Evolutionary conservation across 2,329 filamentous ascomycete genomes (phyloP).

Genomic region (Clathrospora elynae): DNA sequence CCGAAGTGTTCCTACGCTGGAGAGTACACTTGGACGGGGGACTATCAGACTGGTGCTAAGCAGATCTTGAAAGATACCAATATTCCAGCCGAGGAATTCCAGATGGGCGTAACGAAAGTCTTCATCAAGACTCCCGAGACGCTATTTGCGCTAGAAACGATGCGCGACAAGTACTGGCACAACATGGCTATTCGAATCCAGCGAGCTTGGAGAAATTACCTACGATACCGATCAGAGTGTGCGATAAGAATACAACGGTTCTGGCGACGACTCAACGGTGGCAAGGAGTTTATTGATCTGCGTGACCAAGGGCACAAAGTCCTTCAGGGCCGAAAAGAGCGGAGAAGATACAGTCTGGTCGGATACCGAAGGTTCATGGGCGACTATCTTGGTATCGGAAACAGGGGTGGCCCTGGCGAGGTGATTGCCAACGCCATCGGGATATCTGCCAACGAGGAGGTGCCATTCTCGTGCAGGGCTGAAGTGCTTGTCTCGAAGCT

Average conservation of each 20-base stretch:
- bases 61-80: slow-evolving; percentile 96
- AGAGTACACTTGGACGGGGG: slow-evolving; percentile 94
- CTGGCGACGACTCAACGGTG: slow-evolving; percentile 91
- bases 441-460: slow-evolving; percentile 72
- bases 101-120: slow-evolving; percentile 94
- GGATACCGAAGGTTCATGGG: slow-evolving; percentile 92
- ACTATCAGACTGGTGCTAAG: slow-evolving; percentile 82
- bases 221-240: slow-evolving; percentile 89
- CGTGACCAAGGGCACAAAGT: slow-evolving; percentile 86
- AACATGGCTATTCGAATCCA: slow-evolving; percentile 99
- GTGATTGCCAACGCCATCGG: slow-evolving; percentile 77
- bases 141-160: slow-evolving; percentile 92
- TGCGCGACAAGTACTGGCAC: slow-evolving; percentile 98
- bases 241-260: slow-evolving; percentile 93
- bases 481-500: slow-evolving; percentile 94
- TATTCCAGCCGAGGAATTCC: slow-evolving; percentile 93
- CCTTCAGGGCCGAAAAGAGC: slow-evolving; percentile 84
- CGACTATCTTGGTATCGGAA: slow-evolving; percentile 90
- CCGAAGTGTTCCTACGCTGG: slow-evolving; percentile 95
- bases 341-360: slow-evolving; percentile 85
- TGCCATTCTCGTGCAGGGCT: slow-evolving; percentile 87
- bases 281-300: slow-evolving; percentile 84
- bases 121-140: slow-evolving; percentile 99
- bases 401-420: slow-evolving; percentile 76
- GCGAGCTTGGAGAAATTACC: slow-evolving; percentile 93